A percentile compares a stretch with the other conserved stretches of the same genome.
Evolutionary conservation across 306 rosid genomes (phyloP).

Genomic region (Corylus avellana): DNA sequence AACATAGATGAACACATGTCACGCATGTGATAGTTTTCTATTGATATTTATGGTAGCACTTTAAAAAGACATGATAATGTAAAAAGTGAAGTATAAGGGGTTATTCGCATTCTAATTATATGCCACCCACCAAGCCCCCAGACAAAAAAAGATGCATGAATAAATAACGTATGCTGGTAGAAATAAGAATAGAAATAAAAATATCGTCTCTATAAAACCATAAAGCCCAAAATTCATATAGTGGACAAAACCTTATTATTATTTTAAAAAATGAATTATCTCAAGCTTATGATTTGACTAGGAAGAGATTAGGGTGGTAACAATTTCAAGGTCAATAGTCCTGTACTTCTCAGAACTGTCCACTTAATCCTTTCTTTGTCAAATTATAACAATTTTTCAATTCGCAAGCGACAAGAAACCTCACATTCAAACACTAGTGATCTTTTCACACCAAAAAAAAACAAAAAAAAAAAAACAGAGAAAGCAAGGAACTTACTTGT

Average conservation of each 20-base stretch:
- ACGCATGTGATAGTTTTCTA: neutral
- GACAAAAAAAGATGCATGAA: neutral
- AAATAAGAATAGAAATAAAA: neutral
- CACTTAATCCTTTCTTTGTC: neutral
- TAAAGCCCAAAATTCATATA: neutral
- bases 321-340: neutral
- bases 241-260: neutral
- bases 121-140: neutral
- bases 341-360: neutral
- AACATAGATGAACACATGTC: neutral
- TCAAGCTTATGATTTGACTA: neutral
- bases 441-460: neutral
- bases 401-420: neutral
- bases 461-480: neutral
- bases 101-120: neutral
- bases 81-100: neutral
- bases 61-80: neutral
- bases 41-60: neutral
- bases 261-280: neutral
- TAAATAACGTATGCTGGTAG: neutral
- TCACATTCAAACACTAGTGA: neutral
- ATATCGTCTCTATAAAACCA: neutral
- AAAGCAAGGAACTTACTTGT: constrained; percentile 60
- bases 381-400: neutral
- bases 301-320: neutral